Base-by-base conservation (phyloP, 2,329 filamentous ascomycete genomes). In the Seiridium cupressi region DNA sequence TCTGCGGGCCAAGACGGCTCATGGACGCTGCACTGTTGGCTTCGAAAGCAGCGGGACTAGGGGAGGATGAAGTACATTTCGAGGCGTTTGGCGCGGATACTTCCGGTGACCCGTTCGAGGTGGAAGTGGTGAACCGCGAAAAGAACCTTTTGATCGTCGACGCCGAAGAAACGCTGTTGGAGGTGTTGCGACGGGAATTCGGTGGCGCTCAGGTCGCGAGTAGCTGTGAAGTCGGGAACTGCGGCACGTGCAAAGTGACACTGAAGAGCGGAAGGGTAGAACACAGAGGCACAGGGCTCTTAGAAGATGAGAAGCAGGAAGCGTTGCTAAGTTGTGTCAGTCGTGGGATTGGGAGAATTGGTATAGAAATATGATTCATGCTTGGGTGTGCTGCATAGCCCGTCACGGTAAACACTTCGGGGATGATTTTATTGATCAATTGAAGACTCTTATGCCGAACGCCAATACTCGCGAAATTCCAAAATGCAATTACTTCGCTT, bases 81-180 rank as follows among this genome's bases (percentile, higher is more conserved):
- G 87, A 89, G 69, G 81, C 82, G 0, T 89, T 89, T 62, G 73
- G 75, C 1, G 81, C 82, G 1, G 78, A 81, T 26, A 74, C 78
- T 0, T 77, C 77, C 0, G 86, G 86, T 0, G 84, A 88, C 64
- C 81, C 85, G 0, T 89, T 89, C 63, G 81, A 84, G 46, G 86
- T 76, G 0, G 78, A 84, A 51, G 76, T 89, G 0, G 69, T 71
- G 5, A 80, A 82, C 57, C 65, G 64, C 1, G 60, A 63, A 7
- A 69, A 68, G 6, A 42, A 60, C 40, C 4, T 49, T 10, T 61
- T 89, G 5, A 70, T 77, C 13, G 82, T 84, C 0, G 75, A 71
- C 3, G 74, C 68, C 36, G 81, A 83, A 3, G 81, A 84, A 68
- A 81, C 77, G 36, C 68, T 84, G 11, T 71, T 84, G 3, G 80